Evolutionary conservation across 208 protist species (phyloP), one percentile per base, ranked within the genome.

Genomic region (Leptomonas pyrrhocoris): DNA sequence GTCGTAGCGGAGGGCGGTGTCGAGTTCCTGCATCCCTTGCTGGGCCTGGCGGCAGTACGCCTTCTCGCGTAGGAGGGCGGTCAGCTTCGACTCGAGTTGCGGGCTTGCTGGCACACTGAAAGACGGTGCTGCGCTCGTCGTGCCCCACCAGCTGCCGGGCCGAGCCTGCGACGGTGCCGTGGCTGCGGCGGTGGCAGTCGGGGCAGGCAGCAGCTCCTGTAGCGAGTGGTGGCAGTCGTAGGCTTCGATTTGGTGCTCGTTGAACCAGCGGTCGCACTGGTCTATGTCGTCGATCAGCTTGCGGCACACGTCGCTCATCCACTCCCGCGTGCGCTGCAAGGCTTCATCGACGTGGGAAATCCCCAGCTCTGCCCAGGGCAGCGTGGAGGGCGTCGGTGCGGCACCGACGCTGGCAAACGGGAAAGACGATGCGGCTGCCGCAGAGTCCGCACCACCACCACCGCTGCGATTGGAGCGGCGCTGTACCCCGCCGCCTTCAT

Each of bases 181-280:
- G 5, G 43, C 40, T 38, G 25, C 45, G 25, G 25, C 38, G 42
- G 59, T 56, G 66, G 57, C 36, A 49, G 27, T 19, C 1, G 50
- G 57, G n/a, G 64, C 65, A 9, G 73, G 70, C 34, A 90, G 50
- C 23, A 68, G 55, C 65, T 95, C 85, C 34, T 84, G 68, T 30
- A 95, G 68, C 1, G 85, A 85, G 70, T 92, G 79, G 16, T 69
- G 62, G 59, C 84, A 88, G 65, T 90, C 86, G 71, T 88, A 93
- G 50, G 63, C 74, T 13, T 64, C 67, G 34, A 90, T 71, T 36
- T 85, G 68, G 36, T 85, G 81, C 19, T 71, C 77, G 16, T 50
- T 65, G 36, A 93, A 83, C 84, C 85, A 93, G 27, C 69, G 63
- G 49, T 94, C 78, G 72, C 83, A 89, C 65, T 79, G 68, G 43